Percentiles rank a stretch among this genome's conserved stretches.
Evolutionary conservation across 257 asterid species (phyloP).

Genomic region (Lycium barbarum): DNA sequence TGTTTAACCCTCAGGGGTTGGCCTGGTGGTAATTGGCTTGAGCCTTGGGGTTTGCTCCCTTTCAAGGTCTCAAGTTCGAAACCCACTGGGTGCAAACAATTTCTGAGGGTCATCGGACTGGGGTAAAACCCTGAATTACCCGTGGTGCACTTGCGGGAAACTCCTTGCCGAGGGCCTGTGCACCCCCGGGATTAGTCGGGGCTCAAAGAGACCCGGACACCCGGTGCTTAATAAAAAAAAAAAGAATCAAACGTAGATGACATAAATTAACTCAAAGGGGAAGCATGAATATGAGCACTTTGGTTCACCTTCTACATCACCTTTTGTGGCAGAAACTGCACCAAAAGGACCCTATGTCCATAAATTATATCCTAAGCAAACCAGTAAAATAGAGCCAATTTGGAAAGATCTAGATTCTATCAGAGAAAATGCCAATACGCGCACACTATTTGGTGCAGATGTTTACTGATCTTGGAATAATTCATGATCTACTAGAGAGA

Average conservation of each 20-base stretch:
- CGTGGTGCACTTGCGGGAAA: too few species aligned
- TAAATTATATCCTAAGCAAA: conserved; percentile 12
- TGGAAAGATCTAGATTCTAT: background rate
- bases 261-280: conserved; percentile 16
- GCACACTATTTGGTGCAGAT: conserved; percentile 26
- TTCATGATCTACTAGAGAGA: conserved; percentile 20
- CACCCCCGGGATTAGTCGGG: too few species aligned
- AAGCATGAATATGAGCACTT: conserved; percentile 21
- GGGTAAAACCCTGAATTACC: too few species aligned
- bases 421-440: background rate
- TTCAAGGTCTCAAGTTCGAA: too few species aligned
- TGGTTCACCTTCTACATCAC: background rate
- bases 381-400: conserved; percentile 14
- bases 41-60: too few species aligned
- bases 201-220: too few species aligned
- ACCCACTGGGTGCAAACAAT: too few species aligned
- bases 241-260: conserved; percentile 3
- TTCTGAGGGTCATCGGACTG: too few species aligned
- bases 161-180: too few species aligned
- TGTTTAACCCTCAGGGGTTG: too few species aligned
- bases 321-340: background rate
- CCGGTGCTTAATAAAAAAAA: too few species aligned
- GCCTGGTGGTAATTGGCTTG: too few species aligned
- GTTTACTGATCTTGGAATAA: background rate
- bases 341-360: background rate